Evolutionary conservation across 306 rosid species (phyloP), one percentile per base, ranked within the genome.

Genomic region (Begonia peltatifolia): DNA sequence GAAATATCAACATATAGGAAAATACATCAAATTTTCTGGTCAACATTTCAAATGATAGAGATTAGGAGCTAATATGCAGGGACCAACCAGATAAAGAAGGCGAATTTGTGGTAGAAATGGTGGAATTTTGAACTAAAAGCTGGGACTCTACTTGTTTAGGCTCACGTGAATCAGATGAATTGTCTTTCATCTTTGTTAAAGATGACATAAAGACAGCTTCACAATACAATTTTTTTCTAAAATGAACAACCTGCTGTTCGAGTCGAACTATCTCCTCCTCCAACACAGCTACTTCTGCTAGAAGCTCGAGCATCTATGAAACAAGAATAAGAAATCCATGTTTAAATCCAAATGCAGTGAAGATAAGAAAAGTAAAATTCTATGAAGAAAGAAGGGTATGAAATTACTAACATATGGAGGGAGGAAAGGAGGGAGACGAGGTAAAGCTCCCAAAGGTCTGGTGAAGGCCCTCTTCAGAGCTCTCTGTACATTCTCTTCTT

Each of bases 251-350:
- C 62, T 77, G 76, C 55, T 86, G 82, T 70, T 92, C 99, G 42
- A 92, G 96, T 75, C 81, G 83, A 42, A 76, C 82, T 53, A 92
- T 82, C 75, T 92, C 99, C 73, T 92, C 99, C 70, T 92, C 99
- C 46, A 92, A 58, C 6, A 92, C 94, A 6, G 99, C 99, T 63
- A 92, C 96, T 66, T 92, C 99, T 0, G 99, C 99, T 49, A 86
- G 75, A 72, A 92, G 93, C 50, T 79, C 94, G 14, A 92, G 65
- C 56, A 78, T 86, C 99, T 90, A 54, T 38, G 14, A 30, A 30
- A 30, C 38, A 30, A 30, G 6, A 30, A 30, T 30, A 30, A 30
- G 38, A 30, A 30, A 30, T 30, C 9, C 47, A 53, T 25, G 52
- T 18, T 2, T 46, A 67, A 74, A 55, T 59, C 38, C 55, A 35